A percentile compares a stretch with the other conserved stretches of the same genome.
Evolutionary conservation across 2,329 filamentous ascomycete species (phyloP).

Genomic region (Grosmannia clavigera): DNA sequence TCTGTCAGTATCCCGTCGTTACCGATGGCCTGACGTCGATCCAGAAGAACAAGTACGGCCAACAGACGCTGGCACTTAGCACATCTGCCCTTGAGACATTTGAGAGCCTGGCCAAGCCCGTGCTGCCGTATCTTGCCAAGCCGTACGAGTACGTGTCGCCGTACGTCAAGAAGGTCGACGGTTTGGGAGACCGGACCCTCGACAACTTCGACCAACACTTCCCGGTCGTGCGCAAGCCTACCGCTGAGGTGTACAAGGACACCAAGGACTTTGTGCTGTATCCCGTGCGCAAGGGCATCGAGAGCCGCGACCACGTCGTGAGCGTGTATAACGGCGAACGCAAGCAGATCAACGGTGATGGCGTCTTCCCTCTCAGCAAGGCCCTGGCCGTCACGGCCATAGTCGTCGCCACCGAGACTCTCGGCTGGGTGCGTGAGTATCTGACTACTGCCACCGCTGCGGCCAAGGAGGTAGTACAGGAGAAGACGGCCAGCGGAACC

Average conservation of each 20-base stretch:
- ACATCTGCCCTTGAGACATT: slow-evolving; percentile 68
- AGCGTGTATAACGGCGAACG: slow-evolving; percentile 44
- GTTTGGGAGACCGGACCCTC: slow-evolving; percentile 61
- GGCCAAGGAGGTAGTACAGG: slow-evolving; percentile 43
- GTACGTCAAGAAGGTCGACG: slow-evolving; percentile 73
- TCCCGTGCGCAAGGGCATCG: slow-evolving; percentile 48
- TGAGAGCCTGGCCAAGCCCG: slow-evolving; percentile 60
- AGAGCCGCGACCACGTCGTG: slow-evolving; percentile 50
- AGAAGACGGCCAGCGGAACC: slow-evolving; percentile 28
- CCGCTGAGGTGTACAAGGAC: slow-evolving; percentile 53
- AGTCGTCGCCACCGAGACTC: slow-evolving; percentile 52
- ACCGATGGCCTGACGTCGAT: slow-evolving; percentile 66
- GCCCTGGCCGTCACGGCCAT: slow-evolving; percentile 56
- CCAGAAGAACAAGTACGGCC: slow-evolving; percentile 71
- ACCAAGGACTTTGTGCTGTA: slow-evolving; percentile 49
- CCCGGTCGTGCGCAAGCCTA: slow-evolving; percentile 64
- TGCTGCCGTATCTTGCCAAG: slow-evolving; percentile 65
- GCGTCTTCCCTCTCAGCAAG: slow-evolving; percentile 55
- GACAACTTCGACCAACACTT: slow-evolving; percentile 56
- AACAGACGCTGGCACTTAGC: slow-evolving; percentile 67
- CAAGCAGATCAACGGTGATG: slow-evolving; percentile 52
- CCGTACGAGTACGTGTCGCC: slow-evolving; percentile 76
- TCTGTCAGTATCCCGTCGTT: slow-evolving; percentile 73
- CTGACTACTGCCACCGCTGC: slow-evolving; percentile 45
- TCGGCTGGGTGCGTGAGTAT: slow-evolving; percentile 47